Evolutionary conservation across 2,329 filamentous ascomycete genomes (phyloP).

Genomic region (Aspergillus puulaauensis): DNA sequence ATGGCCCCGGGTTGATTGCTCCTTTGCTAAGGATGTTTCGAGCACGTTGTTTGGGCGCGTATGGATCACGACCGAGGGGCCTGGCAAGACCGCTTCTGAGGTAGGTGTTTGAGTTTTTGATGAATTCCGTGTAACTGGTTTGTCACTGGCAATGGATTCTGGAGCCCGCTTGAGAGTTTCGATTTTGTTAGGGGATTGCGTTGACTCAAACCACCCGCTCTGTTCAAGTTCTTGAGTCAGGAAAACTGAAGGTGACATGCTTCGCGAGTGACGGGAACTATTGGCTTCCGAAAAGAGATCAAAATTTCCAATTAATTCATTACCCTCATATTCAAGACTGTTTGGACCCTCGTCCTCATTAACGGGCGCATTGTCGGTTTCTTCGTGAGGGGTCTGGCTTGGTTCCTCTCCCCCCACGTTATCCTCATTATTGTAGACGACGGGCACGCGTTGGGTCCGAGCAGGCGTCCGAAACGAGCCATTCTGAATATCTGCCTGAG

Average conservation of each 20-base stretch:
- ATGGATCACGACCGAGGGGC: not conserved
- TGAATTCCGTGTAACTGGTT: not conserved
- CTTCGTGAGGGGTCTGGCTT: not conserved
- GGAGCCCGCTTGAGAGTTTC: not conserved
- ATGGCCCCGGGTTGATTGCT: not conserved
- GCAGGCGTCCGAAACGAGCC: not conserved
- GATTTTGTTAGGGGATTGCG: not conserved
- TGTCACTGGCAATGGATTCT: not conserved
- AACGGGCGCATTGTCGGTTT: not conserved
- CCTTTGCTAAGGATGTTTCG: not conserved
- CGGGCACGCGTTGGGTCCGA: not conserved
- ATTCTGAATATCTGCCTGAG: not conserved
- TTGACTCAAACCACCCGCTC: not conserved
- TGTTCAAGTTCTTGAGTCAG: not conserved
- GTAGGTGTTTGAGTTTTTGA: not conserved
- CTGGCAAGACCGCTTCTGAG: not conserved
- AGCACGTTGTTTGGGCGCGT: not conserved
- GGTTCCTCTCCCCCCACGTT: not conserved
- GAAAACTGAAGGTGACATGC: not conserved
- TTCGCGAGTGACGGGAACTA: too few species aligned
- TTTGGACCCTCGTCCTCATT: not conserved
- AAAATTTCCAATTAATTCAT: not conserved
- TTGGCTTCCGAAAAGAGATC: conserved; percentile 9
- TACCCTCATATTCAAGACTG: not conserved
- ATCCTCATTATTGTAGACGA: not conserved